Conservation (phyloP, 2,329 filamentous ascomycete species). For the Diplodia corticola region DNA sequence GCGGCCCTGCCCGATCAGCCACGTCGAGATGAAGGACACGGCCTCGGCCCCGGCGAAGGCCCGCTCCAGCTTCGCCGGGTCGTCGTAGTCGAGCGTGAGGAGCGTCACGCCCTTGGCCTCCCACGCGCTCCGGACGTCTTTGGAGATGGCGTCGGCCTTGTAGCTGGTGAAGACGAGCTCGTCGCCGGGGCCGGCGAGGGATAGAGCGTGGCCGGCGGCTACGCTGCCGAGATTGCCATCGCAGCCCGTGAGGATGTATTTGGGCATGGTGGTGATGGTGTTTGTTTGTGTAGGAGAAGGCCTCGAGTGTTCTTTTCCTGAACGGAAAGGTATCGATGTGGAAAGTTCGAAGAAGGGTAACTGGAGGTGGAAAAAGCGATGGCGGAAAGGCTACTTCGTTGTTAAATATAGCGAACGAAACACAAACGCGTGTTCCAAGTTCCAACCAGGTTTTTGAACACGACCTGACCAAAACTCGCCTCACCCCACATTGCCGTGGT, state of each 20-base stretch:
- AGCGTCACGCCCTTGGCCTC: background rate
- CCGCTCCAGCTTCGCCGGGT: background rate
- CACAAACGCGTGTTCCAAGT: no score
- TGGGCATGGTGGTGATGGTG: background rate
- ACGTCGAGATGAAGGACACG: background rate
- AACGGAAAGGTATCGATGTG: no score
- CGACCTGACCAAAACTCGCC: no score
- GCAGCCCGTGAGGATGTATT: constrained; percentile 6
- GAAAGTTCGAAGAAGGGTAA: no score
- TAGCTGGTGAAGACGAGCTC: background rate
- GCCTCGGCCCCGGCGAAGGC: background rate
- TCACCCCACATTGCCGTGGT: no score
- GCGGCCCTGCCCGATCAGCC: background rate
- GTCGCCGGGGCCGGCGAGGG: background rate
- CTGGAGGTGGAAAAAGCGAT: no score
- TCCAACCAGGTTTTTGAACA: no score
- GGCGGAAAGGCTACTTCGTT: no score
- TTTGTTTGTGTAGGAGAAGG: background rate
- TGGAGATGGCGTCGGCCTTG: background rate
- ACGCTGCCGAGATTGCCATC: constrained; percentile 4
- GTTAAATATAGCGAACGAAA: no score
- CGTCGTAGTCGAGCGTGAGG: background rate
- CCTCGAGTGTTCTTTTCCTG: no score
- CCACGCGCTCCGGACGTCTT: background rate
- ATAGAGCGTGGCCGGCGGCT: background rate